Percentiles rank a stretch among this genome's conserved stretches.
Evolutionary conservation across 352 stramenopile species (phyloP).

Genomic region (Phytophthora podocarpi): DNA sequence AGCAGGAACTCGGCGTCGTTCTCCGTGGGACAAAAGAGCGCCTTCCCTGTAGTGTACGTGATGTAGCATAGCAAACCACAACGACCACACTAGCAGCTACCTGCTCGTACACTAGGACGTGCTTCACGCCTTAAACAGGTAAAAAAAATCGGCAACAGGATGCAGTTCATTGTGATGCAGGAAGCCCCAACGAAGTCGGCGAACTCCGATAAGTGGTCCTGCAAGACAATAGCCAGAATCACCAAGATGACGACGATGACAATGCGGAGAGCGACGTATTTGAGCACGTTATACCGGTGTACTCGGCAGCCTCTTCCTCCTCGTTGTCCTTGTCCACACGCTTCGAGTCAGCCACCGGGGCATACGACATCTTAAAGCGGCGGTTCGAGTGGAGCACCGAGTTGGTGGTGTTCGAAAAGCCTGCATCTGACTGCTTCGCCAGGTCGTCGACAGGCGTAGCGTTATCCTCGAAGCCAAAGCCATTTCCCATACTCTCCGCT

Average conservation of each 20-base stretch:
- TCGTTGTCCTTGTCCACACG: constrained; percentile 37
- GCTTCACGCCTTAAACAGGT: constrained; percentile 68
- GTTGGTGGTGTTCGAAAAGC: constrained; percentile 13
- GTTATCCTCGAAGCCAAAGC: background rate
- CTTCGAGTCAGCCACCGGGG: constrained; percentile 51
- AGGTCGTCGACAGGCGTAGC: background rate
- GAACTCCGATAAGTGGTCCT: constrained; percentile 69
- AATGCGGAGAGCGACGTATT: constrained; percentile 38
- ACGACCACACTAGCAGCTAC: constrained; percentile 26
- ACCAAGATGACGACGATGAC: constrained; percentile 43
- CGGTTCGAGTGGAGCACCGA: constrained; percentile 11
- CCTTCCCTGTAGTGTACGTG: constrained; percentile 50
- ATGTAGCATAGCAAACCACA: constrained; percentile 44
- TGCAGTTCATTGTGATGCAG: constrained; percentile 61
- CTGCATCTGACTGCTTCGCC: background rate
- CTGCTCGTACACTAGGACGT: constrained; percentile 41
- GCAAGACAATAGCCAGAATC: constrained; percentile 43
- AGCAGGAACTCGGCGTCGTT: constrained; percentile 48
- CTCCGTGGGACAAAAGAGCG: constrained; percentile 37
- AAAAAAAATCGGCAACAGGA: constrained; percentile 71
- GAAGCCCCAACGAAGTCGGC: constrained; percentile 65
- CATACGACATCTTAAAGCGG: constrained; percentile 49
- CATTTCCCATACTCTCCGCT: constrained; percentile 36
- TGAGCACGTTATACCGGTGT: constrained; percentile 42
- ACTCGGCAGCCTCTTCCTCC: constrained; percentile 42